Evolutionary conservation across 148 eudicot species (phyloP), one percentile per base, ranked within the genome.

Genomic region (Polygonum maritimum): DNA sequence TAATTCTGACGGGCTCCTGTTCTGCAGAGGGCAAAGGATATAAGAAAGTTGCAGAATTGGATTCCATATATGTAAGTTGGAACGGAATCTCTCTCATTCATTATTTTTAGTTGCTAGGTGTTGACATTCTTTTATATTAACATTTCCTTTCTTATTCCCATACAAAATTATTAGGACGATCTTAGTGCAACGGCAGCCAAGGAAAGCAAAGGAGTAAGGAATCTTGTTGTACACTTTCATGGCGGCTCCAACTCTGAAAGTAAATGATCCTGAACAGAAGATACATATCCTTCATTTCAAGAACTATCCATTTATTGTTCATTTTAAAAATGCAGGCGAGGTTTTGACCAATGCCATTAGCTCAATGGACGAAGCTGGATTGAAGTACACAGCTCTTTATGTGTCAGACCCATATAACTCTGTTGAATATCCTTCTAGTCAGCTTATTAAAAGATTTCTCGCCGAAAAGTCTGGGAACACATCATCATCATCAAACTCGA

Each of bases 381-480:
- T 85, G 41, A 92, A 85, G 71, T 92, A 92, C 74, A 70, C 91
- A 38, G 86, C 85, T 76, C 91, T 95, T 16, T 95, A 95, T 84
- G 92, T 88, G 76, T 90, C 97, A 47, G 91, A 95, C 87, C 88
- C 96, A 45, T 79, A 77, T 76, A 83, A 81, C 73, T 80, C 91
- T 49, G 69, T 79, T 35, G 76, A 82, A 55, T 77, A 85, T 78
- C 87, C 91, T 76, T 86, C 88, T 77, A 75, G 78, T 76, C 76
- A 77, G 81, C 87, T 81, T 36, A 48, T 89, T 41, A 88, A 85
- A 84, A 95, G 97, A 82, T 89, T 89, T 83, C 92, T 95, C 69
- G 92, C 91, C 54, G 11, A 67, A 67, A 94, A 89, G 69, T 49
- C 85, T 44, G 88, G 85, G 78, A 92, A 87, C 78, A 21, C 71